Evolutionary conservation across 352 stramenopile genomes (phyloP).

Genomic region (Globisporangium barbulae): DNA sequence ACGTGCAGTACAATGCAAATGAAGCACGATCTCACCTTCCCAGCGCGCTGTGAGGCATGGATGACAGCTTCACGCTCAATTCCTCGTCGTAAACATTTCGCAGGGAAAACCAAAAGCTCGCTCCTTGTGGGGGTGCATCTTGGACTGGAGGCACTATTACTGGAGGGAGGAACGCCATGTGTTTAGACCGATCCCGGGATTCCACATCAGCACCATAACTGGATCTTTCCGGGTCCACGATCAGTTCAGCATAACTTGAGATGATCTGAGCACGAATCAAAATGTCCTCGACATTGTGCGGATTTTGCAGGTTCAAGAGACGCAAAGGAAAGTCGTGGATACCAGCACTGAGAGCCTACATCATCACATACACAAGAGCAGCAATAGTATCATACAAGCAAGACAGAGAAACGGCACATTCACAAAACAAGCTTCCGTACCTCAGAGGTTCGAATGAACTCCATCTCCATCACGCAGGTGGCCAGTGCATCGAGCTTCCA

Average conservation of each 20-base stretch:
- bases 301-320: conserved; percentile 79
- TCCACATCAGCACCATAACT: conserved; percentile 28
- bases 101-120: conserved; percentile 83
- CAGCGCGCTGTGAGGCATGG: conserved; percentile 35
- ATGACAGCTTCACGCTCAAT: conserved; percentile 58
- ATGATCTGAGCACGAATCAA: conserved; percentile 70
- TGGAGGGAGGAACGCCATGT: conserved; percentile 71
- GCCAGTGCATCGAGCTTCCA: conserved; percentile 52
- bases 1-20: background rate
- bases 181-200: conserved; percentile 18
- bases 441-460: conserved; percentile 60
- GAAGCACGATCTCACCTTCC: conserved; percentile 33
- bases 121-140: conserved; percentile 46
- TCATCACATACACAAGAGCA: background rate
- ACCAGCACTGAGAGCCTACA: conserved; percentile 34
- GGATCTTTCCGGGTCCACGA: conserved; percentile 74
- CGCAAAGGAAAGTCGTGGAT: conserved; percentile 55
- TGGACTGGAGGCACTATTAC: conserved; percentile 61
- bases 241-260: conserved; percentile 80
- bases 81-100: conserved; percentile 88
- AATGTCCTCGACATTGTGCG: conserved; percentile 72
- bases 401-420: background rate
- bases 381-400: background rate
- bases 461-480: conserved; percentile 59
- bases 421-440: conserved; percentile 26